Evolutionary conservation across 108 stramenopile species (phyloP), one percentile per base, ranked within the genome.

Genomic region (Nitzschia sp.): DNA sequence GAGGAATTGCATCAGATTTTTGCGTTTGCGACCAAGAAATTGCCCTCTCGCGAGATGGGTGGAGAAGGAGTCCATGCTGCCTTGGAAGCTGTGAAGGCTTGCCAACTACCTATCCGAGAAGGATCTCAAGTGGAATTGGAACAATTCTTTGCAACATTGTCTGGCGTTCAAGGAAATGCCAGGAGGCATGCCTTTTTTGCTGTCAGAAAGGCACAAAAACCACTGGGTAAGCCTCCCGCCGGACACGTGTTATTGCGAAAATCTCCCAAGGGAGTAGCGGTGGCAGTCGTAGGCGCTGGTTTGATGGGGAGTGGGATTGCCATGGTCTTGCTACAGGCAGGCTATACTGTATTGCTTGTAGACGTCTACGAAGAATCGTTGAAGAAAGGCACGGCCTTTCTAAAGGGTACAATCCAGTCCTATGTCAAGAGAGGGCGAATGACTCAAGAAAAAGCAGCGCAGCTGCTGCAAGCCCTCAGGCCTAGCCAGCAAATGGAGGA

Each of bases 271-370:
- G 31, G 26, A 3, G 9, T 51, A 17, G 42, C 56, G 18, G 86
- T 85, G 28, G 97, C 91, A 32, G 91, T 98, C 2, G 82, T 98
- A 53, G 98, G 98, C 11, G 96, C 96, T 27, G 98, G 98, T 29
- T 91, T 95, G 24, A 99, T 99, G 98, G 98, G 97, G 29, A 82
- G 89, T 70, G 98, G 98, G 53, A 99, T 99, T 76, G 92, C 96
- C 36, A 82, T 96, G 63, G 92, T 92, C 17, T 89, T 97, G 58
- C 83, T 97, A 13, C 81, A 88, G 27, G 93, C 94, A 23, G 96
- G 98, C 13, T 92, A 82, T 63, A 74, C 63, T 13, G 98, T 99
- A 0, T 79, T 72, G 1, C 69, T 99, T 36, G 88, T 99, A 5
- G 98, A 99, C 71, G 77, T 87, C 26, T 79, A 91, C 59, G 71